phyloP scores from a whole-genome alignment of 805 yeast genomes.

The Yamadazyma ubonensis region DNA sequence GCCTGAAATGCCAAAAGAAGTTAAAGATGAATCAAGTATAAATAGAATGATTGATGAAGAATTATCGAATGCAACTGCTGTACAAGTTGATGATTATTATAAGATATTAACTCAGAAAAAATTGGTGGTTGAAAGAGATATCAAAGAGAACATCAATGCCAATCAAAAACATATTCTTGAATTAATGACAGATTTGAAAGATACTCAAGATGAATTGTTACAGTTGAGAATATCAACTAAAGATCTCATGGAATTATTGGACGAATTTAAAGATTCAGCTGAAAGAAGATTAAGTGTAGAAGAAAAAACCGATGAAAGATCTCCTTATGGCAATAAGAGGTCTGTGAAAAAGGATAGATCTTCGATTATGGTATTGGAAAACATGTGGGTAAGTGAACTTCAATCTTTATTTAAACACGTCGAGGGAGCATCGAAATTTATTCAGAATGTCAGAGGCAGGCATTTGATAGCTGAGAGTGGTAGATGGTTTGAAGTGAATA shows the following conservation, averaged over 20 bases:
- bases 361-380: conserved; percentile 69
- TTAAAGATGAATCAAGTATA: conserved; percentile 4
- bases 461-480: conserved; percentile 78
- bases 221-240: conserved; percentile 58
- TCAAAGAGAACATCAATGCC: conserved; percentile 56
- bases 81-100: conserved; percentile 69
- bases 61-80: conserved; percentile 64
- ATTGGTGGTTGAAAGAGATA: conserved; percentile 51
- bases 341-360: conserved; percentile 53
- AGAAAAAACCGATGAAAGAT: conserved; percentile 15
- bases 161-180: conserved; percentile 62
- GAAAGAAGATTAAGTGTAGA: conserved; percentile 53
- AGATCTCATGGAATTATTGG: conserved; percentile 59
- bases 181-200: conserved; percentile 57
- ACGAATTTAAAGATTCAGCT: conserved; percentile 60
- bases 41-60: conserved; percentile 29
- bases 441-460: conserved; percentile 74
- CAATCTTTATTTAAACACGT: conserved; percentile 72
- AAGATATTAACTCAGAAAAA: conserved; percentile 51
- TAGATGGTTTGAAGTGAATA: conserved; percentile 83
- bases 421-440: conserved; percentile 83
- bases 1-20: conserved; percentile 5
- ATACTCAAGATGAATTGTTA: conserved; percentile 65
- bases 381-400: conserved; percentile 77
- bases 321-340: conserved; percentile 15